Conservation (phyloP, 1,284 basidiomycete species). For the Pseudozyma sp. region DNA sequence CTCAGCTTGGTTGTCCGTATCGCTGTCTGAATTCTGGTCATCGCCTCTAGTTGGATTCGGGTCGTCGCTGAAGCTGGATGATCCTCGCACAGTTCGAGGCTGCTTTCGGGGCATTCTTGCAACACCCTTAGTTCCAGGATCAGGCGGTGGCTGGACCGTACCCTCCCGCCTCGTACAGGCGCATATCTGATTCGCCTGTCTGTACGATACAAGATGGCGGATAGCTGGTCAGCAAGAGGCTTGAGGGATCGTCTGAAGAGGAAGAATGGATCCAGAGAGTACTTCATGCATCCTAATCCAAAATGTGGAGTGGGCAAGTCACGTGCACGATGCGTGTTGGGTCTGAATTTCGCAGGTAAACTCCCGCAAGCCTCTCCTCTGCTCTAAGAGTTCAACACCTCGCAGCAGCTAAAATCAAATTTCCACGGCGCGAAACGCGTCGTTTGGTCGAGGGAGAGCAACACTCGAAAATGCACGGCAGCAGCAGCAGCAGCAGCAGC, state of each 20-base stretch:
- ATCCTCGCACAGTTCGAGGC: background rate
- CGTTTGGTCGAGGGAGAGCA: constrained; percentile 23
- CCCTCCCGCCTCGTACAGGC: too few relatives aligned
- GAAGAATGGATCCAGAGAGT: background rate
- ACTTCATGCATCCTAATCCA: too few relatives aligned
- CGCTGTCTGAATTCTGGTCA: constrained; percentile 3
- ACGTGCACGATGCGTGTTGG: constrained; percentile 25
- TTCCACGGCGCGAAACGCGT: constrained; percentile 35
- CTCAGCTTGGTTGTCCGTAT: background rate
- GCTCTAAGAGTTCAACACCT: background rate
- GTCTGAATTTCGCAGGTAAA: constrained; percentile 5
- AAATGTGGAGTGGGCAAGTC: constrained; percentile 35
- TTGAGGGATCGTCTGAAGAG: background rate
- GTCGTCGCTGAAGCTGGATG: background rate
- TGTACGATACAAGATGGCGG: too few relatives aligned
- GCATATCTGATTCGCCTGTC: too few relatives aligned
- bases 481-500: background rate
- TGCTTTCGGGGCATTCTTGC: constrained; percentile 9
- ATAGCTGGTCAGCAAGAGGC: too few relatives aligned
- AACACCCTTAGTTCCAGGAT: background rate
- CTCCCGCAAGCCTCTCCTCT: constrained; percentile 1
- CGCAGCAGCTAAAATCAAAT: background rate
- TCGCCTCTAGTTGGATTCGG: background rate
- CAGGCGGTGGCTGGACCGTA: too few relatives aligned
- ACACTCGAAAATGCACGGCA: constrained; percentile 14